A percentile compares a stretch with the other conserved stretches of the same genome.
Evolutionary conservation across 257 asterid genomes (phyloP).

Genomic region (Capsicum chinense): DNA sequence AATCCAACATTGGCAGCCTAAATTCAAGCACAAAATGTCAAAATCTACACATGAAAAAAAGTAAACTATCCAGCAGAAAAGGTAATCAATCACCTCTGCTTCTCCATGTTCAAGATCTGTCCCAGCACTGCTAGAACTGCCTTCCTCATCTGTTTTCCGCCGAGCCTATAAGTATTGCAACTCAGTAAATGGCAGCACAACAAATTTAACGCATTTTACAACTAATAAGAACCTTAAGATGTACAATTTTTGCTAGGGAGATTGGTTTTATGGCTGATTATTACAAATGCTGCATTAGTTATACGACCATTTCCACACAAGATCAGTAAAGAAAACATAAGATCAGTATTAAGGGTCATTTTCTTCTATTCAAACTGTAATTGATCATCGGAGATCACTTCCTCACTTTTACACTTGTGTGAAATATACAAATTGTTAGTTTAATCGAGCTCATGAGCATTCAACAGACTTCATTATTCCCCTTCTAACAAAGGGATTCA

Average conservation of each 20-base stretch:
- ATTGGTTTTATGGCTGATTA: too few relatives aligned
- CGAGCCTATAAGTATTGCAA: conserved; percentile 34
- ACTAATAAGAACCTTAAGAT: neutral
- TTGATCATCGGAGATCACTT: too few relatives aligned
- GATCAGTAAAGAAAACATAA: too few relatives aligned
- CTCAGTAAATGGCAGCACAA: neutral
- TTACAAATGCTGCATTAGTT: too few relatives aligned
- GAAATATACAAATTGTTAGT: too few relatives aligned
- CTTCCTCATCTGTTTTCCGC: conserved; percentile 40
- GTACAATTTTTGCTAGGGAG: neutral
- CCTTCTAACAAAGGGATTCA: neutral
- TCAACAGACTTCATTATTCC: neutral
- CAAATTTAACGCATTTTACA: neutral
- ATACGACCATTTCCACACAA: too few relatives aligned
- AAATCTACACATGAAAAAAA: neutral
- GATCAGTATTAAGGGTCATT: too few relatives aligned
- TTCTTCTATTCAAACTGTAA: too few relatives aligned
- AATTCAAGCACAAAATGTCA: conserved; percentile 28
- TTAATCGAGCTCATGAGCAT: neutral
- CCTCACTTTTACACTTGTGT: too few relatives aligned
- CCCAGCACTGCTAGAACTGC: conserved; percentile 31
- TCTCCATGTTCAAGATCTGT: conserved; percentile 57
- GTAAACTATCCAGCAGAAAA: too few relatives aligned
- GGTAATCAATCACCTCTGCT: conserved; percentile 34
- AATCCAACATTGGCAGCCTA: conserved; percentile 59